Conservation (phyloP, 768 basidiomycete genomes). For the Pleurotus sapidus region DNA sequence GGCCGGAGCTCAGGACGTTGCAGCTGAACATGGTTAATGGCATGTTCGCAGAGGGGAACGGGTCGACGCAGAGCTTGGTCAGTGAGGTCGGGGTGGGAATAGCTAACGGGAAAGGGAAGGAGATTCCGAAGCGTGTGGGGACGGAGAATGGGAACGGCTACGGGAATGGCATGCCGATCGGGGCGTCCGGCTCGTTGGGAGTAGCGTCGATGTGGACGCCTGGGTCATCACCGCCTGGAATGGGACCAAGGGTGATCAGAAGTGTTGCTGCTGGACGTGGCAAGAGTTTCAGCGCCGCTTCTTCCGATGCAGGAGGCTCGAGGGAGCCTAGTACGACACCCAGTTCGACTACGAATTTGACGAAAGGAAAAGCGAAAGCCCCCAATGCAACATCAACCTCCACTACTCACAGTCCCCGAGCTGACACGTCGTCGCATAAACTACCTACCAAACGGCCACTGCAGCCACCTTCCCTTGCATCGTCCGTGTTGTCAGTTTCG, state of each 20-base stretch:
- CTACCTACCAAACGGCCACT: constrained; percentile 2
- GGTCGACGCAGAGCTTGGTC: constrained; percentile 45
- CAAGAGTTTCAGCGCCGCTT: constrained; percentile 29
- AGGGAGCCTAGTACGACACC: background rate
- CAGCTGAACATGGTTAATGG: constrained; percentile 29
- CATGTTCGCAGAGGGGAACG: constrained; percentile 15
- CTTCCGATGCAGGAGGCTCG: constrained; percentile 4
- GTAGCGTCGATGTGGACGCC: constrained; percentile 6
- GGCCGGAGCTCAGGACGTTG: constrained; percentile 44
- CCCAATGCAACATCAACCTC: background rate
- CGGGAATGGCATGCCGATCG: constrained; percentile 11
- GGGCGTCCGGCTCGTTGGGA: background rate
- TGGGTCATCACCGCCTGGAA: constrained; percentile 10
- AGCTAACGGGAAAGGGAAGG: constrained; percentile 9
- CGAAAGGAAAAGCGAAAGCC: background rate
- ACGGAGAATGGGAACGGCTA: constrained; percentile 5
- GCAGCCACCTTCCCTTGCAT: background rate
- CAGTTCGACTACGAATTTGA: background rate
- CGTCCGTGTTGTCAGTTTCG: background rate
- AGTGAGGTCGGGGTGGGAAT: constrained; percentile 21
- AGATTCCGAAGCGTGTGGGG: background rate
- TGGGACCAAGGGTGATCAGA: constrained; percentile 51
- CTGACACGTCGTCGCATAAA: background rate
- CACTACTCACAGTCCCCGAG: background rate
- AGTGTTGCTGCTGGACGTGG: constrained; percentile 49